Evolutionary conservation across 768 basidiomycete genomes (phyloP).

Genomic region (Mycena capillaripes): DNA sequence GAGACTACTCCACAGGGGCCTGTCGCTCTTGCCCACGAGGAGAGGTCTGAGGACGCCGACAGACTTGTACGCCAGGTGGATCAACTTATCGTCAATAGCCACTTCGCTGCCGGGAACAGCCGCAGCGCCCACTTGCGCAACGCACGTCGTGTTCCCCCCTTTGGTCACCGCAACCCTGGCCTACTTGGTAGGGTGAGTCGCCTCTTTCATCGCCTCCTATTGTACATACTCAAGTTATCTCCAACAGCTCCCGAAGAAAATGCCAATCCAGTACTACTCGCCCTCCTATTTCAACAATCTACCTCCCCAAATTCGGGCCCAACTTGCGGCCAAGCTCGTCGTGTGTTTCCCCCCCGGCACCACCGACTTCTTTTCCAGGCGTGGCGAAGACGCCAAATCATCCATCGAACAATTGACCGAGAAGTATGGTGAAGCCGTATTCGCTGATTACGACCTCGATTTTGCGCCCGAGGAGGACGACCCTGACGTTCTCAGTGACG

Average conservation of each 20-base stretch:
- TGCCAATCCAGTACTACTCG: slow-evolving; percentile 33
- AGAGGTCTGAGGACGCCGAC: slow-evolving; percentile 18
- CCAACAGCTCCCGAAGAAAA: slow-evolving; percentile 18
- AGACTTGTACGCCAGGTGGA: slow-evolving; percentile 6
- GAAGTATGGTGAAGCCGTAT: slow-evolving; percentile 20
- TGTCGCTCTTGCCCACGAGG: slow-evolving; percentile 11
- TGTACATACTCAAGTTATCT: not conserved
- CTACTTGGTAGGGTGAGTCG: not conserved
- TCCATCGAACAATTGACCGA: slow-evolving; percentile 1
- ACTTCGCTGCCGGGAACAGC: not conserved
- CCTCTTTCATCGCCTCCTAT: not conserved
- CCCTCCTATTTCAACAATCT: slow-evolving; percentile 20
- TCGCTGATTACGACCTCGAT: slow-evolving; percentile 18
- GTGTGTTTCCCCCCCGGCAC: slow-evolving; percentile 11
- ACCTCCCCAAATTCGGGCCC: slow-evolving; percentile 13
- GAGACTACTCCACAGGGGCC: not conserved
- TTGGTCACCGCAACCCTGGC: not conserved
- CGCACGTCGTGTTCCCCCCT: not conserved
- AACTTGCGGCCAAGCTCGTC: slow-evolving; percentile 6
- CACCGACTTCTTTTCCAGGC: slow-evolving; percentile 11
- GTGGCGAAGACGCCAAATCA: not conserved
- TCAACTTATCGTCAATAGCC: not conserved
- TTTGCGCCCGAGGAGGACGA: not conserved
- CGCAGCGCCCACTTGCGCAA: not conserved
- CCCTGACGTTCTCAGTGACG: too few species aligned